Evolutionary conservation across 2,329 filamentous ascomycete genomes (phyloP), one percentile per base, ranked within the genome.

Genomic region (Colletotrichum brevisporum): DNA sequence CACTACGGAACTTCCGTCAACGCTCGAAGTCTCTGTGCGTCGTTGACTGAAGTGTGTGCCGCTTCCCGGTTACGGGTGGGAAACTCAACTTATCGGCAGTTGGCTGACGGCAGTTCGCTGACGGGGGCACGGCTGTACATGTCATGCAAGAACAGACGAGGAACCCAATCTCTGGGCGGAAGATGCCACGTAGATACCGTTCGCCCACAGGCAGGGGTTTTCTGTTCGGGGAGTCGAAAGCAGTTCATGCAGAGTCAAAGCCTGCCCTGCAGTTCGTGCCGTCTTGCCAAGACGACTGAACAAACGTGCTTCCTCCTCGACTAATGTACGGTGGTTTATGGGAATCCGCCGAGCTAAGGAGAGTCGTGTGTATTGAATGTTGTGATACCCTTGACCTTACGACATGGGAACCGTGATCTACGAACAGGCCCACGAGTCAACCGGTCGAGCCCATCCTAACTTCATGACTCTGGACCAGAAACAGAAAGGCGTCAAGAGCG

Each of bases 41-140:
- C 47, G 62, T 16, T 48, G 62, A 56, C 63, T 41, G 51, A 45
- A 27, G n/a, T 41, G 18, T 13, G 18, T 27, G 26, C 8, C 50
- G 26, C n/a, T 26, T 59, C n/a, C 41, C 18, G 52, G 65, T 45
- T 39, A 69, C 62, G 55, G 24, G n/a, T 27, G 16, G 12, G 15
- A 69, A 57, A 67, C 41, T 52, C 26, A 61, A 55, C 55, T 52
- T 31, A 16, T 61, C 62, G 51, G 55, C 24, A 61, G 15, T 41
- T 39, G 5, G 43, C 43, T 24, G 24, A 54, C 36, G 47, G 39
- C 21, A 24, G 15, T 41, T 39, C 9, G 43, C 43, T 24, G 24
- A 54, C 36, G 47, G 39, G 59, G 58, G 24, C 16, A 18, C 45
- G 16, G 6, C 45, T 47, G 45, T 47, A n/a, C 53, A 43, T 50